phyloP scores from a whole-genome alignment of 441 rosid genomes.

The Metrosideros polymorpha region DNA sequence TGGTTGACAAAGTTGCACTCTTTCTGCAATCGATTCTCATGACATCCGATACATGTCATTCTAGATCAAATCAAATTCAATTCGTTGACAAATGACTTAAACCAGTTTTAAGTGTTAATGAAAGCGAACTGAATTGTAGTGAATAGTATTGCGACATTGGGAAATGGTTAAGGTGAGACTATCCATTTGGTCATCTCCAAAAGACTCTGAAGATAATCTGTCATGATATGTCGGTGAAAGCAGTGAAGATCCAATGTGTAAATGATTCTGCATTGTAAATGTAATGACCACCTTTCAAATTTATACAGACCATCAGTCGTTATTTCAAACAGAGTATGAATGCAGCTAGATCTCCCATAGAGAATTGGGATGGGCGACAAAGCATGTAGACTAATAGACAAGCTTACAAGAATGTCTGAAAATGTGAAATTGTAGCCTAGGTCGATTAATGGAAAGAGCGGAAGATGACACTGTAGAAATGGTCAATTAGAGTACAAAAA shows the following conservation, averaged over 20 bases:
- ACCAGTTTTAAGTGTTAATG: neutral
- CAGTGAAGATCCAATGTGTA: neutral
- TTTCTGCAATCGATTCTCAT: neutral
- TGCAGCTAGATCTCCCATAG: neutral
- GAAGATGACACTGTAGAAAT: neutral
- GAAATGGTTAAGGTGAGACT: neutral
- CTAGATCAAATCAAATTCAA: neutral
- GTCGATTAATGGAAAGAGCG: neutral
- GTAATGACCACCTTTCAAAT: neutral
- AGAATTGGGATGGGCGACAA: neutral
- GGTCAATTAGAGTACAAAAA: neutral
- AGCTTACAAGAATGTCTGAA: neutral
- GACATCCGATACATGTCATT: neutral
- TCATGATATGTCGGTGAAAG: neutral
- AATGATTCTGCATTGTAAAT: neutral
- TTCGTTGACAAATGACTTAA: neutral
- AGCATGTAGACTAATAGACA: neutral
- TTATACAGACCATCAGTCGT: neutral
- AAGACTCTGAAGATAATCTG: neutral
- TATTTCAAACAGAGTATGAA: neutral
- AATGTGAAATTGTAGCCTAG: neutral
- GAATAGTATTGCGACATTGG: neutral
- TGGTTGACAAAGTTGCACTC: neutral
- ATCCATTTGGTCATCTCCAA: neutral
- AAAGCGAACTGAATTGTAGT: neutral